A percentile compares a stretch with the other conserved stretches of the same genome.
Conservation (phyloP, 2,329 filamentous ascomycete species). For the Phialophora chinensis region DNA sequence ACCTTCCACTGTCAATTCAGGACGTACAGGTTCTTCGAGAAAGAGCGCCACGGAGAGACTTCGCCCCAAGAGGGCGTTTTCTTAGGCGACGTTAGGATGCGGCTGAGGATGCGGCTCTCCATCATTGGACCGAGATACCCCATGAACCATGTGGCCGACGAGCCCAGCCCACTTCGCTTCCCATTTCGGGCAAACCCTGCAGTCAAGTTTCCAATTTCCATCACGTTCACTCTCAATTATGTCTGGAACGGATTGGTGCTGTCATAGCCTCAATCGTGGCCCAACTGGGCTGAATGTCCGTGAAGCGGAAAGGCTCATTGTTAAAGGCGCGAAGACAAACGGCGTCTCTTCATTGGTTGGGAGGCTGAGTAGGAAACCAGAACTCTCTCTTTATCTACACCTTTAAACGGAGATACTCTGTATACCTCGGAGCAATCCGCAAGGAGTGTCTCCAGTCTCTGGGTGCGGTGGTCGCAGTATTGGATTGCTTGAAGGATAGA, state of each 20-base stretch:
- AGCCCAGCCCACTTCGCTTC: slow-evolving; percentile 5
- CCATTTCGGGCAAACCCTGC: slow-evolving; percentile 7
- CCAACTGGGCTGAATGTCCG: neutral
- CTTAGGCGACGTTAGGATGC: neutral
- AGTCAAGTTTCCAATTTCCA: slow-evolving; percentile 8
- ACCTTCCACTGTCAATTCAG: neutral
- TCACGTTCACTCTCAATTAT: neutral
- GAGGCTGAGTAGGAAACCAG: neutral
- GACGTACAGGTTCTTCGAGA: neutral
- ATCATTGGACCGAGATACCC: slow-evolving; percentile 2
- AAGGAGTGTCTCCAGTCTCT: neutral
- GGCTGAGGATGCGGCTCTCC: slow-evolving; percentile 1
- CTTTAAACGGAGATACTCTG: neutral
- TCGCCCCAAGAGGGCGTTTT: neutral
- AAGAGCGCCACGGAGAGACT: neutral
- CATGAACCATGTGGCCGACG: neutral
- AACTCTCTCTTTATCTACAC: neutral
- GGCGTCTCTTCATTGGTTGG: neutral
- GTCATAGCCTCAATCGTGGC: neutral
- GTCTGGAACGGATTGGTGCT: neutral
- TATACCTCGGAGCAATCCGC: neutral
- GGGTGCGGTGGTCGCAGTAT: neutral
- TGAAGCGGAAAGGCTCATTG: neutral
- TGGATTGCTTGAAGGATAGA: neutral
- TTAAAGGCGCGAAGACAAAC: neutral